A percentile compares a stretch with the other conserved stretches of the same genome.
These are phyloP conservation scores for Rhodamnia rubescens DNA, from an alignment of 345 rosid genomes.

Conservation along the genomic window DNA sequence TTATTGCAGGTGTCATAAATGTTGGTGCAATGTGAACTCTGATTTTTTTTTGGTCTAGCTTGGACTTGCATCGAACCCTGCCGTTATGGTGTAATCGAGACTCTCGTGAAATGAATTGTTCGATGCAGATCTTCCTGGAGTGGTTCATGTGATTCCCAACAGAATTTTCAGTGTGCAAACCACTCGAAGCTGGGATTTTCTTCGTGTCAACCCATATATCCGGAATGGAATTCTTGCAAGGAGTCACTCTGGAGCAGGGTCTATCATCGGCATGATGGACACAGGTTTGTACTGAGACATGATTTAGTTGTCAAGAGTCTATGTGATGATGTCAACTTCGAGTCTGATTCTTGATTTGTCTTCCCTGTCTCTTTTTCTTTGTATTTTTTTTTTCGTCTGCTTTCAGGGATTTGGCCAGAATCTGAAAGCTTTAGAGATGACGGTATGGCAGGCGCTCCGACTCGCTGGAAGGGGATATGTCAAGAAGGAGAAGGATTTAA, in stretches of 20 bases:
- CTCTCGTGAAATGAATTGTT: not conserved
- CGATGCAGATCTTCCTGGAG: slow-evolving; percentile 32
- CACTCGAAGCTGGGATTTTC: slow-evolving; percentile 56
- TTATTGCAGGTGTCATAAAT: slow-evolving; percentile 38
- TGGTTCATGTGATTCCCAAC: slow-evolving; percentile 24
- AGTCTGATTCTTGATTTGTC: not conserved
- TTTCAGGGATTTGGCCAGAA: slow-evolving; percentile 60
- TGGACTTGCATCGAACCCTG: not conserved
- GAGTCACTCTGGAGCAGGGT: slow-evolving; percentile 28
- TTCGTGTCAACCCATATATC: slow-evolving; percentile 18
- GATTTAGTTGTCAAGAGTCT: not conserved
- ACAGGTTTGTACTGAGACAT: slow-evolving; percentile 17
- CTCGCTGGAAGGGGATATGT: slow-evolving; percentile 52
- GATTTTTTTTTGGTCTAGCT: not conserved
- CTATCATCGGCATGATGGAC: slow-evolving; percentile 43
- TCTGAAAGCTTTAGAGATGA: slow-evolving; percentile 39
- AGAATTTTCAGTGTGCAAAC: slow-evolving; percentile 32
- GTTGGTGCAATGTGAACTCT: slow-evolving; percentile 22
- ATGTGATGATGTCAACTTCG: not conserved
- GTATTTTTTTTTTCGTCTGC: not conserved
- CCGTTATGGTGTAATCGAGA: not conserved
- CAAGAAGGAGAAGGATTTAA: slow-evolving; percentile 39
- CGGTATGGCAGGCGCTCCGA: slow-evolving; percentile 31
- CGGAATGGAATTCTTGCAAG: slow-evolving; percentile 26
- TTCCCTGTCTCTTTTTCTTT: not conserved